These are phyloP conservation scores for Aspergillus viridinutans DNA, from an alignment of 2,329 filamentous ascomycete species.

Conservation along the genomic window DNA sequence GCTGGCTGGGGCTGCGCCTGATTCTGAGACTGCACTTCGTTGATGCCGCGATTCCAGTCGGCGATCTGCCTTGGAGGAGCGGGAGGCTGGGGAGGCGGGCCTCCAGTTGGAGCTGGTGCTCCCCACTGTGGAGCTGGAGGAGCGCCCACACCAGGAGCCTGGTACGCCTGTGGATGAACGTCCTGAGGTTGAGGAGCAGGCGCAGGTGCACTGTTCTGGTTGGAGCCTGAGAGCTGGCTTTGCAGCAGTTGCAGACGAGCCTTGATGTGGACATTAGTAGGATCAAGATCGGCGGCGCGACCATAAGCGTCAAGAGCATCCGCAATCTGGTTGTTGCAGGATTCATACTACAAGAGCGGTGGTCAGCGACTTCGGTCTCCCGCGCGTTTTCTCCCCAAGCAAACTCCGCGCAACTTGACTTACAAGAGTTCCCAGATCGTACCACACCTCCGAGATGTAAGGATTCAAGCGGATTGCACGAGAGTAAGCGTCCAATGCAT, in stretches of 20 bases:
- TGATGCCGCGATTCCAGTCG: constrained; percentile 65
- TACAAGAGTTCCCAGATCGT: constrained; percentile 92
- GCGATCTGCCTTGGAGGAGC: constrained; percentile 60
- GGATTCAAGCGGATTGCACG: constrained; percentile 94
- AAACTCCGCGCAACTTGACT: constrained; percentile 34
- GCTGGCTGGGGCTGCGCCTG: constrained; percentile 39
- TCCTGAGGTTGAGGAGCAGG: constrained; percentile 76
- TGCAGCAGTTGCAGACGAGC: constrained; percentile 85
- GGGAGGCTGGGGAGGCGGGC: constrained; percentile 52
- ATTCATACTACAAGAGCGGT: constrained; percentile 68
- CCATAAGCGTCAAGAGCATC: constrained; percentile 96
- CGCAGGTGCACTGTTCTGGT: constrained; percentile 71
- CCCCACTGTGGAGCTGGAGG: constrained; percentile 89
- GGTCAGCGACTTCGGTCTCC: neutral
- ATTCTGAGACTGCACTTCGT: constrained; percentile 65
- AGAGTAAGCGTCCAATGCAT: constrained; percentile 95
- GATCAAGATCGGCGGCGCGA: constrained; percentile 89
- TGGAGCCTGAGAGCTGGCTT: constrained; percentile 64
- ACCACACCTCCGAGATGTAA: constrained; percentile 99
- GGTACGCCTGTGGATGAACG: constrained; percentile 91
- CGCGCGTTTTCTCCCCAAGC: neutral
- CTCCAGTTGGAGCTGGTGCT: constrained; percentile 56
- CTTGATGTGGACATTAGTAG: constrained; percentile 91
- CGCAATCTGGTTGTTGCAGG: constrained; percentile 96
- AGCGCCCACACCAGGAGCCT: constrained; percentile 73